Percentiles rank a stretch among this genome's conserved stretches.
These are phyloP conservation scores for Cordyceps pruinosa DNA, from an alignment of 2,329 filamentous ascomycete species.

Conservation along the genomic window DNA sequence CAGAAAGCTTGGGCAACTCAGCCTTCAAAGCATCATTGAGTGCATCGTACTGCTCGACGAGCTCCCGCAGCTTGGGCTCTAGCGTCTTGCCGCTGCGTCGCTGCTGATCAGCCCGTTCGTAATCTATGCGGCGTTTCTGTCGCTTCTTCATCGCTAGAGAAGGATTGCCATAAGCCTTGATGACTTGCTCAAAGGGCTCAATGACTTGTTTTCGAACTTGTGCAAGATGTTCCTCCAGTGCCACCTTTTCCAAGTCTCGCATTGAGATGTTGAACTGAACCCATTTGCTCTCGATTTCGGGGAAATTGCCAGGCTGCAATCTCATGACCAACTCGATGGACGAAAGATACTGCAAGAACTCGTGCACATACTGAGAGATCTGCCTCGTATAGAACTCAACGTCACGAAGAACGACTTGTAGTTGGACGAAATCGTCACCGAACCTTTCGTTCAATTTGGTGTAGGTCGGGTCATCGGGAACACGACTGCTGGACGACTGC, in stretches of 20 bases:
- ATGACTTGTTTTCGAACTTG: constrained; percentile 77
- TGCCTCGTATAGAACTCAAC: constrained; percentile 90
- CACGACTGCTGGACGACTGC: constrained; percentile 52
- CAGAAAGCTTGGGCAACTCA: constrained; percentile 79
- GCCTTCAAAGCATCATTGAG: constrained; percentile 91
- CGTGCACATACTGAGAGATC: constrained; percentile 69
- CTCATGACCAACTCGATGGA: constrained; percentile 80
- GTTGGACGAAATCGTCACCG: constrained; percentile 81
- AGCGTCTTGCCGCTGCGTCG: constrained; percentile 76
- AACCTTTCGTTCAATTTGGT: constrained; percentile 77
- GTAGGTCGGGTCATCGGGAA: constrained; percentile 76
- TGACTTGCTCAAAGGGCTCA: constrained; percentile 71
- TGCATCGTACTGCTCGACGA: constrained; percentile 82
- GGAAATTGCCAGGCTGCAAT: constrained; percentile 61
- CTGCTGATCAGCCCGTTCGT: constrained; percentile 71
- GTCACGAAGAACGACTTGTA: constrained; percentile 88
- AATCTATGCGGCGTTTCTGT: constrained; percentile 85
- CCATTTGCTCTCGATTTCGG: constrained; percentile 91
- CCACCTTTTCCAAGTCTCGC: constrained; percentile 75
- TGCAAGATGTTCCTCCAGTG: constrained; percentile 69
- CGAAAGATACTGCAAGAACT: constrained; percentile 72
- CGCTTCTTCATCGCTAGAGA: constrained; percentile 90
- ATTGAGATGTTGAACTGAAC: constrained; percentile 83
- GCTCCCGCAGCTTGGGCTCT: constrained; percentile 76
- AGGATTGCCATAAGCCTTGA: constrained; percentile 75